Percentiles rank a stretch among this genome's conserved stretches.
Evolutionary conservation across 1,284 basidiomycete genomes (phyloP).

Genomic region (Pseudozyma tsukubaensis): DNA sequence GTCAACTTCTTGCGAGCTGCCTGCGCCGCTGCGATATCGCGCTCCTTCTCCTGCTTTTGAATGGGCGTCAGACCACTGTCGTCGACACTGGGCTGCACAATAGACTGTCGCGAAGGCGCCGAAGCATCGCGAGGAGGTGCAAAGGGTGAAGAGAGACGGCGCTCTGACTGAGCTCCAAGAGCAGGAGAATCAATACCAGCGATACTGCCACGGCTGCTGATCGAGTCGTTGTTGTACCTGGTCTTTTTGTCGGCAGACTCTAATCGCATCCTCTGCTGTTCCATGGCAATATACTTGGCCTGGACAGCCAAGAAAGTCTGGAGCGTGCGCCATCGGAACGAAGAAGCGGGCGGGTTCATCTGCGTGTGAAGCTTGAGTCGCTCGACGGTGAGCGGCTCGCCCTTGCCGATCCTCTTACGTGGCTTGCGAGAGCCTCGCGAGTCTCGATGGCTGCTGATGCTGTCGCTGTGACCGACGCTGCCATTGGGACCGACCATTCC

Average conservation of each 20-base stretch:
- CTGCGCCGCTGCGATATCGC: constrained; percentile 51
- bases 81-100: constrained; percentile 24
- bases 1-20: constrained; percentile 51
- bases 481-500: constrained; percentile 6
- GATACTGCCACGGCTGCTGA: constrained; percentile 38
- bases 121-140: constrained; percentile 43
- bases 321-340: constrained; percentile 72
- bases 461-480: constrained; percentile 31
- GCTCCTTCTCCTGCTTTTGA: constrained; percentile 52
- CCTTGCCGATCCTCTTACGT: constrained; percentile 72
- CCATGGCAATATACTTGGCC: constrained; percentile 70
- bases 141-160: constrained; percentile 29
- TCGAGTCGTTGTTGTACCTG: constrained; percentile 18
- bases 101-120: constrained; percentile 18
- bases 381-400: constrained; percentile 68
- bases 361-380: constrained; percentile 84
- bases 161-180: constrained; percentile 11
- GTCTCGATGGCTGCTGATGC: constrained; percentile 37
- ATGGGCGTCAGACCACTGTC: constrained; percentile 34
- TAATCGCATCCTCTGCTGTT: constrained; percentile 60
- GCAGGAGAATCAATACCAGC: constrained; percentile 18
- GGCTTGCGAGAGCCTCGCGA: constrained; percentile 68
- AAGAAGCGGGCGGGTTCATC: constrained; percentile 74
- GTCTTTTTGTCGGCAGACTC: constrained; percentile 40
- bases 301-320: constrained; percentile 72